Conservation (phyloP, 768 basidiomycete species). For the Suillus luteus region DNA sequence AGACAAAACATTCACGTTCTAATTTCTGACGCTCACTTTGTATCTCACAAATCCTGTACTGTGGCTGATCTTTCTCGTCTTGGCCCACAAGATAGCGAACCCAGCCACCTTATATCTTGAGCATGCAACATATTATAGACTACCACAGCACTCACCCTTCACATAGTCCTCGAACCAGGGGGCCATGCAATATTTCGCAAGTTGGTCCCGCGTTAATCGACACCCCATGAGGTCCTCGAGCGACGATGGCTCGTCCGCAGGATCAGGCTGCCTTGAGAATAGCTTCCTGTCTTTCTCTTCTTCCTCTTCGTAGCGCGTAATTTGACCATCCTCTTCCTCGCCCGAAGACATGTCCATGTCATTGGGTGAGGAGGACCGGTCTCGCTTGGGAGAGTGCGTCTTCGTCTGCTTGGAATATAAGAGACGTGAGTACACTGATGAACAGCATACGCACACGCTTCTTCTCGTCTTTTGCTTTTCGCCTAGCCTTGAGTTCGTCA, state of each 20-base stretch:
- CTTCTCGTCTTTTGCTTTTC: slow-evolving; percentile 89
- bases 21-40: slow-evolving; percentile 52
- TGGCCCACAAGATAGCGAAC: slow-evolving; percentile 81
- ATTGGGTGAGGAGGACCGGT: slow-evolving; percentile 78
- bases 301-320: slow-evolving; percentile 71
- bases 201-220: slow-evolving; percentile 63
- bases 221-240: slow-evolving; percentile 62
- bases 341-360: slow-evolving; percentile 83
- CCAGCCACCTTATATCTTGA: slow-evolving; percentile 63
- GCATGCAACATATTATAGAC: slow-evolving; percentile 1
- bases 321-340: slow-evolving; percentile 79
- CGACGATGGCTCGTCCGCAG: slow-evolving; percentile 50
- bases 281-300: slow-evolving; percentile 63
- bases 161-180: slow-evolving; percentile 89
- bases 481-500: slow-evolving; percentile 82
- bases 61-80: slow-evolving; percentile 48
- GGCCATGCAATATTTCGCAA: slow-evolving; percentile 70
- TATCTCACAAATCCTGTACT: slow-evolving; percentile 86
- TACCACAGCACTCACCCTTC: slow-evolving; percentile 51
- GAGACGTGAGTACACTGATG: slow-evolving; percentile 13
- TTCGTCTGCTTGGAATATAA: slow-evolving; percentile 40
- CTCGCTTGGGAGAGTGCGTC: slow-evolving; percentile 61
- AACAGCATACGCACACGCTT: slow-evolving; percentile 58
- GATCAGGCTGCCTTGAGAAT: slow-evolving; percentile 43
- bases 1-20: slow-evolving; percentile 14